Evolutionary conservation across 2,329 filamentous ascomycete species (phyloP).

Genomic region (Fusarium newnesense): DNA sequence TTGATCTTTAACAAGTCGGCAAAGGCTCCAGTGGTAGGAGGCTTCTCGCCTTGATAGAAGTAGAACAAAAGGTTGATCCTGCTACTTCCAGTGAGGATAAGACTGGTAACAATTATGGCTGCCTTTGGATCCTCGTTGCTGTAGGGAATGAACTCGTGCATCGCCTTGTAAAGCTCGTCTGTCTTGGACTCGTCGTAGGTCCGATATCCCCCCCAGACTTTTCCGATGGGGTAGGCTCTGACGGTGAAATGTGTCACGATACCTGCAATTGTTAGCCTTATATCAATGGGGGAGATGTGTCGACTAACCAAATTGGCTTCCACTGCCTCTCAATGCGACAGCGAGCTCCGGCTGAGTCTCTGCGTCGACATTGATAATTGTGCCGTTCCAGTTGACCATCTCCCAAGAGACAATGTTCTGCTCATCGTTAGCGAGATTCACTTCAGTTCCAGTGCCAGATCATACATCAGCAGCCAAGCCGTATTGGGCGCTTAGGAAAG

Average conservation of each 20-base stretch:
- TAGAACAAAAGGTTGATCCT: constrained; percentile 4
- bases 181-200: constrained; percentile 4
- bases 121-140: constrained; percentile 17
- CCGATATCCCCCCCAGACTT: constrained; percentile 18
- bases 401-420: constrained; percentile 22
- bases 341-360: constrained; percentile 15
- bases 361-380: constrained; percentile 4
- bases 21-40: constrained; percentile 14
- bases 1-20: constrained; percentile 23
- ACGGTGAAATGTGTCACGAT: constrained; percentile 11
- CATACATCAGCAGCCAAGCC: constrained; percentile 25
- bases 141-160: constrained; percentile 19
- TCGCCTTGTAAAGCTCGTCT: constrained; percentile 8
- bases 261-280: neutral
- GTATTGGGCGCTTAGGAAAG: constrained; percentile 20
- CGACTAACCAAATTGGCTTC: constrained; percentile 12
- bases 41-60: constrained; percentile 18
- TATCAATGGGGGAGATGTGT: accelerated
- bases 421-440: neutral
- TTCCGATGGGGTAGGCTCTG: neutral
- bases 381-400: constrained; percentile 15
- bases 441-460: accelerated
- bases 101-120: neutral
- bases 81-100: neutral
- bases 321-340: constrained; percentile 12